phyloP scores from a whole-genome alignment of 202 grass and related monocot species.

The Eragrostis tef region DNA sequence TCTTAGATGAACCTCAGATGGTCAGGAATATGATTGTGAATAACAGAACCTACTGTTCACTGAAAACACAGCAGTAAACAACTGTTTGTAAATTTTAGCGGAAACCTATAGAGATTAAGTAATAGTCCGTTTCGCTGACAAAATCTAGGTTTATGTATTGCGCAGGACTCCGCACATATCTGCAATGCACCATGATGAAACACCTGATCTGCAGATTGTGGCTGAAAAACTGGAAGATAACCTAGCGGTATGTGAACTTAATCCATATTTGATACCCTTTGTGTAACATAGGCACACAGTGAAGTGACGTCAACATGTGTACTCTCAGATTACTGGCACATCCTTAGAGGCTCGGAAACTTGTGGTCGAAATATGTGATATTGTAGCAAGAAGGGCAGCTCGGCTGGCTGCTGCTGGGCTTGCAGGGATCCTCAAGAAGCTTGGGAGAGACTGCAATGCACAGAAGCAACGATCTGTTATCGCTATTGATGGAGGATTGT shows the following conservation, averaged over 20 bases:
- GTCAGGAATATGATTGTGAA: not conserved
- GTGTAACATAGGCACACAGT: not conserved
- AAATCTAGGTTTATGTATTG: constrained; percentile 14
- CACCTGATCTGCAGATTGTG: constrained; percentile 69
- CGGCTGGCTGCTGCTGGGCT: constrained; percentile 80
- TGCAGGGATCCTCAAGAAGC: constrained; percentile 78
- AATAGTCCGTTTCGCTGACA: not conserved
- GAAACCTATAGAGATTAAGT: constrained; percentile 4
- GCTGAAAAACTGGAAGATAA: constrained; percentile 64
- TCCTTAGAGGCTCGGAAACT: constrained; percentile 65
- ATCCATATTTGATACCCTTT: not conserved
- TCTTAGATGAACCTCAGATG: not conserved
- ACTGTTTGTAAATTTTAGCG: not conserved
- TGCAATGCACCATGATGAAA: constrained; percentile 81
- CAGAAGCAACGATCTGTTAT: constrained; percentile 54
- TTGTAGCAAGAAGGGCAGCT: constrained; percentile 63
- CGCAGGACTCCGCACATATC: constrained; percentile 72
- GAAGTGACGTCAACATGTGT: not conserved
- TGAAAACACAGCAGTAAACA: not conserved
- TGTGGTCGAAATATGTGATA: constrained; percentile 62
- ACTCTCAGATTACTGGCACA: constrained; percentile 52
- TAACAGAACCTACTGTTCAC: not conserved
- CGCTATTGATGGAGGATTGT: constrained; percentile 68
- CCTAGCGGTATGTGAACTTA: constrained; percentile 47
- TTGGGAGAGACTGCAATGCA: constrained; percentile 43